Base-by-base conservation (phyloP, 768 basidiomycete genomes). In the Mycena belliarum region DNA sequence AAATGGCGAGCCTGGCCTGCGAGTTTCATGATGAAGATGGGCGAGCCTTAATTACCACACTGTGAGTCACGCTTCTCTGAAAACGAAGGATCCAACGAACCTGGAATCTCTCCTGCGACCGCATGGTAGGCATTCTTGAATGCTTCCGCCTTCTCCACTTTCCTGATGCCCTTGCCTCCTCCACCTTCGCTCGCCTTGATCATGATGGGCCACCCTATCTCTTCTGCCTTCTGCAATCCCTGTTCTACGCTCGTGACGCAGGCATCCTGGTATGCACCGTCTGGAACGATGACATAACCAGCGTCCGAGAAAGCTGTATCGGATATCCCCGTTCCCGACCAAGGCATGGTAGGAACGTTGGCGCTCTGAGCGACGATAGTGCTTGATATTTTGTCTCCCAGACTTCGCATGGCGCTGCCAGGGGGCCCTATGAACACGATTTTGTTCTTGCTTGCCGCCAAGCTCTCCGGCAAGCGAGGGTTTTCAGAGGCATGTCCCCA, bases 401-500 rank as follows among this genome's bases (percentile, higher is more conserved):
- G 81, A 64, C 96, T 98, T 63, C 97, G 85, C 97, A 99, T 99
- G 7, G 97, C 97, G 63, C 90, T 96, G 45, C 97, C 97, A 14
- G 97, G 97, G 21, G 97, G 97, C 60, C 97, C 97, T 69, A 99
- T 99, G 79, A 99, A 99, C 57, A 99, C 91, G 70, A 99, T 95
- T 75, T 94, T 96, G 78, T 95, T 83, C 73, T 92, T 93, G 73
- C 88, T 93, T 4, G 93, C 88, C 29, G 90, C 86, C 40, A 99
- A 84, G 58, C 89, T 90, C 72, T 99, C 97, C 1, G 97, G 97
- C 21, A 99, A 77, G 52, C 95, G 87, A 1, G 97, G 97, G 73
- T 99, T 99, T 74, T 99, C 97, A 3, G 97, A 98, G 25, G 97
- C 97, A 73, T 99, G 97, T 48, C 97, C 97, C 97, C 97, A 99